Percentiles rank a stretch among this genome's conserved stretches.
phyloP scores from a whole-genome alignment of 1,139 yeast species.

The Yamadazyma taylorii region DNA sequence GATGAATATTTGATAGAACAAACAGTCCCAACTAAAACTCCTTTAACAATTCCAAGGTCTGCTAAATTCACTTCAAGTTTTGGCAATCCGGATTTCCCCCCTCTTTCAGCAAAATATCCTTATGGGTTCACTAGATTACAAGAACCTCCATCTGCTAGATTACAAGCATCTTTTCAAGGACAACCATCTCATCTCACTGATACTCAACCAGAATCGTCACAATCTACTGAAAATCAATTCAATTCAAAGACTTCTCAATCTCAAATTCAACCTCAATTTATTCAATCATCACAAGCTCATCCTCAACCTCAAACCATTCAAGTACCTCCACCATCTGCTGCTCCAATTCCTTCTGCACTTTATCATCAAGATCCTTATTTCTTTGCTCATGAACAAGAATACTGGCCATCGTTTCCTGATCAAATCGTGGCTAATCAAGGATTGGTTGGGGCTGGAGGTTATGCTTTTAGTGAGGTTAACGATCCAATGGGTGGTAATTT shows the following conservation, averaged over 20 bases:
- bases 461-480: background rate
- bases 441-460: constrained; percentile 14
- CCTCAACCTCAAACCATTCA: constrained; percentile 2
- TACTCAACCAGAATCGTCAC: background rate
- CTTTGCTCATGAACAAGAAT: constrained; percentile 11
- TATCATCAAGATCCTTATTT: constrained; percentile 8
- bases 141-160: constrained; percentile 6
- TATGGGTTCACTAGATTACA: constrained; percentile 8
- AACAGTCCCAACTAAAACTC: constrained; percentile 34
- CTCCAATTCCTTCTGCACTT: constrained; percentile 1
- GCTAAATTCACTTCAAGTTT: constrained; percentile 6
- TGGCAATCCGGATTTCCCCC: constrained; percentile 8
- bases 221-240: background rate
- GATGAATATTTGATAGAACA: constrained; percentile 51
- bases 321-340: constrained; percentile 2
- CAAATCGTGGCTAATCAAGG: constrained; percentile 8
- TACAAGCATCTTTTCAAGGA: background rate
- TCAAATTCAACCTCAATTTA: background rate
- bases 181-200: no score
- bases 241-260: background rate
- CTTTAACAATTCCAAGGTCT: constrained; percentile 14
- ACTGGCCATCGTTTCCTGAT: constrained; percentile 10
- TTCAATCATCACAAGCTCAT: background rate
- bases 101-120: constrained; percentile 13
- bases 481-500: constrained; percentile 3